These are phyloP conservation scores for Sclerotinia glacialis DNA, from an alignment of 2,329 filamentous ascomycete species.

Conservation along the genomic window DNA sequence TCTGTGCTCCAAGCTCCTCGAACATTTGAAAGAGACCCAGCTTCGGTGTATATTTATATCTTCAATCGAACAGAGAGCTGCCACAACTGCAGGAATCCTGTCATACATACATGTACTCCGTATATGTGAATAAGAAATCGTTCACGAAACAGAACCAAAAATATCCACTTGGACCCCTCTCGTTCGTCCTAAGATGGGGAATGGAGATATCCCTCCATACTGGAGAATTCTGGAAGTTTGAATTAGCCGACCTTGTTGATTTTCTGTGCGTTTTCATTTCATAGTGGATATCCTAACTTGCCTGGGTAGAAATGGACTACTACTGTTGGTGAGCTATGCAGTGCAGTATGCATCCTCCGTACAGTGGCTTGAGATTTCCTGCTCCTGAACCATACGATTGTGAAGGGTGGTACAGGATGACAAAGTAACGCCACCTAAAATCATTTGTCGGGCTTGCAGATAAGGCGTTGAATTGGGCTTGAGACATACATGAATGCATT, in stretches of 20 bases:
- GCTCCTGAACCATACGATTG: background rate
- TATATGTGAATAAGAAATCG: background rate
- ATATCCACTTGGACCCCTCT: slow-evolving; percentile 8
- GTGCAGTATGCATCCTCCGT: background rate
- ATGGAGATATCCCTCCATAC: background rate
- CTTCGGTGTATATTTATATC: background rate
- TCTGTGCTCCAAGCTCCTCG: slow-evolving; percentile 5
- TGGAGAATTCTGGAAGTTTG: slow-evolving; percentile 6
- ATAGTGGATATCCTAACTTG: background rate
- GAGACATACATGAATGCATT: slow-evolving; percentile 8
- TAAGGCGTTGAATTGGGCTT: background rate
- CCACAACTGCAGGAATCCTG: slow-evolving; percentile 3
- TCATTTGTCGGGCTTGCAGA: slow-evolving; percentile 1
- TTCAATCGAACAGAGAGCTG: slow-evolving; percentile 3
- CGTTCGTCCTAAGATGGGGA: background rate
- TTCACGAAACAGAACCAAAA: background rate
- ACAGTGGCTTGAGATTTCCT: background rate
- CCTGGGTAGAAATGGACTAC: background rate
- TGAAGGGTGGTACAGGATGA: background rate
- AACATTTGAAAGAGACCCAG: background rate
- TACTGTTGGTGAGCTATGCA: slow-evolving; percentile 8
- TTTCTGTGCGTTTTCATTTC: slow-evolving; percentile 5
- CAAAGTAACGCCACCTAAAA: background rate
- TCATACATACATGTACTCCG: background rate
- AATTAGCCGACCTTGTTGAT: background rate